Percentiles rank a stretch among this genome's conserved stretches.
These are phyloP conservation scores for Isoetes taiwanensis DNA, from an alignment of 75 land plant genomes.

Conservation along the genomic window DNA sequence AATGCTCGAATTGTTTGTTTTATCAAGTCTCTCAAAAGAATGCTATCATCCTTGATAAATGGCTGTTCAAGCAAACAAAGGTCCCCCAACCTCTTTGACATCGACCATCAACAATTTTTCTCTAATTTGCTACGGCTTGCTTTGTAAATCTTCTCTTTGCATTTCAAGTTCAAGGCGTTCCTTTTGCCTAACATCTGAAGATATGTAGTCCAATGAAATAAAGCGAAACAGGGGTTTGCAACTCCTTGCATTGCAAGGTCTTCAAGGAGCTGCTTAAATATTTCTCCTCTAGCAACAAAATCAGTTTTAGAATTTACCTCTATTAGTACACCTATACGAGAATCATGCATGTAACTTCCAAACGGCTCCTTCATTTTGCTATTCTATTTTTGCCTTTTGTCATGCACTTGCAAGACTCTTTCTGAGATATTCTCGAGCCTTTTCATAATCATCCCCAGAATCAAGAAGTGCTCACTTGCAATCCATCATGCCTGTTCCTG, in stretches of 20 bases:
- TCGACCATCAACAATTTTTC: constrained; percentile 1
- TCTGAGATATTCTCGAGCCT: background rate
- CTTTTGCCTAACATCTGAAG: background rate
- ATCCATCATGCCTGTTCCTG: constrained; percentile 8
- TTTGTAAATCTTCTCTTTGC: constrained; percentile 5
- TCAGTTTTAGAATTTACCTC: background rate
- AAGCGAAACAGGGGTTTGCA: background rate
- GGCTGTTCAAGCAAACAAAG: background rate
- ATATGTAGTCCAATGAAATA: background rate
- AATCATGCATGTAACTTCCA: background rate
- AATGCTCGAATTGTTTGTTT: background rate
- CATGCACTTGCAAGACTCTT: constrained; percentile 3
- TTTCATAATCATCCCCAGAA: background rate
- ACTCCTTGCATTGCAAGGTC: background rate
- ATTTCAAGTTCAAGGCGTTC: background rate
- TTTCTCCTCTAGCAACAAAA: background rate
- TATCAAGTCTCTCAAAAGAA: background rate
- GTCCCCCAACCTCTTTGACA: background rate
- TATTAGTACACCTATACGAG: constrained; percentile 1
- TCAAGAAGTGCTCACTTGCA: background rate
- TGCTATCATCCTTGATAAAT: background rate
- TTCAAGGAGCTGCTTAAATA: constrained; percentile 1
- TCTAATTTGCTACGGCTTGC: background rate
- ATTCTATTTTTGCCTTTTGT: background rate
- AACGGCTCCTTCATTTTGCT: background rate